Evolutionary conservation across 2,329 filamentous ascomycete species (phyloP).

Genomic region (Ceratocystis huliohia): DNA sequence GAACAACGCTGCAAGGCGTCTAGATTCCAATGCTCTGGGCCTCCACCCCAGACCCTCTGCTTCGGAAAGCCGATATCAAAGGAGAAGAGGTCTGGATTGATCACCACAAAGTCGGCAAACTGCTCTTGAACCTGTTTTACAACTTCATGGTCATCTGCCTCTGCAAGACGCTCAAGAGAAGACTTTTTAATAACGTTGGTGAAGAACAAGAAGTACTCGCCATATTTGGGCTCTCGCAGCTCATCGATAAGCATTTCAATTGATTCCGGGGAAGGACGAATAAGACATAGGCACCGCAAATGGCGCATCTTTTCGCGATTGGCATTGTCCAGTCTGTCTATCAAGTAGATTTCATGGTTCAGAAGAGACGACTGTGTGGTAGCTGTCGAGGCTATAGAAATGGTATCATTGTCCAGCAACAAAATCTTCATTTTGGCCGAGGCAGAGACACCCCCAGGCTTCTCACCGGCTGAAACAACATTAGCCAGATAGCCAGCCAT

Average conservation of each 20-base stretch:
- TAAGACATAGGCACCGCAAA: conserved; percentile 81
- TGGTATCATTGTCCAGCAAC: conserved; percentile 82
- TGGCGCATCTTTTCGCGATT: conserved; percentile 96
- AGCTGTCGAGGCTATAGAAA: conserved; percentile 85
- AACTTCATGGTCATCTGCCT: conserved; percentile 95
- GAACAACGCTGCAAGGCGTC: conserved; percentile 77
- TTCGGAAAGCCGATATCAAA: conserved; percentile 60
- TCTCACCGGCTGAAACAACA: conserved; percentile 50
- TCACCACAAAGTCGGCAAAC: conserved; percentile 88
- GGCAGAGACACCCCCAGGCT: conserved; percentile 49
- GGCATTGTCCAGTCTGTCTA: conserved; percentile 83
- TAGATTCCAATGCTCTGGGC: conserved; percentile 78
- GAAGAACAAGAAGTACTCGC: conserved; percentile 94
- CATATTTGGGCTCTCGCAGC: conserved; percentile 88
- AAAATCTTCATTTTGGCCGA: conserved; percentile 96
- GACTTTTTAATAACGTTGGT: conserved; percentile 98
- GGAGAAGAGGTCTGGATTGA: conserved; percentile 88
- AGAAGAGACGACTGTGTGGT: conserved; percentile 90
- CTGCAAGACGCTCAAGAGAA: conserved; percentile 79
- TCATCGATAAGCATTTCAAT: conserved; percentile 93
- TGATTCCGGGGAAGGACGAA: conserved; percentile 82
- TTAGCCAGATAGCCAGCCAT: conserved; percentile 91
- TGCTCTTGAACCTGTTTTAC: conserved; percentile 90
- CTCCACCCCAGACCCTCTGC: conserved; percentile 67
- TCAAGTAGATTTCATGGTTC: conserved; percentile 95